Evolutionary conservation across 129 eudicot genomes (phyloP).

Genomic region (Centella asiatica): DNA sequence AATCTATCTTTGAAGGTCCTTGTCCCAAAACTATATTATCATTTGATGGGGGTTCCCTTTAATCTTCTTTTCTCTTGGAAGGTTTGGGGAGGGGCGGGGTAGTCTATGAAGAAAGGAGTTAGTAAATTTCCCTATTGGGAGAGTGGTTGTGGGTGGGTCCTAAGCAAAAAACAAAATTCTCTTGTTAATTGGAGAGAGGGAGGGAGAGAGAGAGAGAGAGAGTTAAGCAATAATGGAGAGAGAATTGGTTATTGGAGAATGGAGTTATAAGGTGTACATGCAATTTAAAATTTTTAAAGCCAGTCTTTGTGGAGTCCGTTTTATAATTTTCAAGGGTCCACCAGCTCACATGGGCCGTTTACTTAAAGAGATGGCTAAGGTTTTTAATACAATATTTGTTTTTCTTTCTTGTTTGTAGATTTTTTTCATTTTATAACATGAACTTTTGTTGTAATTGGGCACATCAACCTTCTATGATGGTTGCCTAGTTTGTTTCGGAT

Average conservation of each 20-base stretch:
- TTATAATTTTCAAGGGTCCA: constrained; percentile 52
- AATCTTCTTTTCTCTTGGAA: constrained; percentile 7
- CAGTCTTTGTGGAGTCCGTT: constrained; percentile 55
- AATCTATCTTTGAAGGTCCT: not conserved
- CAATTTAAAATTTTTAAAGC: constrained; percentile 54
- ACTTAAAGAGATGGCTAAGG: constrained; percentile 27
- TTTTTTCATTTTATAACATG: too few species aligned
- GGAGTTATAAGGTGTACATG: constrained; percentile 44
- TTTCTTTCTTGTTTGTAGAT: constrained; percentile 1
- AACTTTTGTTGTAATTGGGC: constrained; percentile 10
- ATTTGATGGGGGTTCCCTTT: not conserved
- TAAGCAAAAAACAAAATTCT: constrained; percentile 34
- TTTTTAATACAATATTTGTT: constrained; percentile 27
- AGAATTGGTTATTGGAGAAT: constrained; percentile 27
- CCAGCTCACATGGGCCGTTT: constrained; percentile 89
- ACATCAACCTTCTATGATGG: constrained; percentile 39
- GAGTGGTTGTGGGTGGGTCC: constrained; percentile 20
- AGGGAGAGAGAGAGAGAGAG: not conserved
- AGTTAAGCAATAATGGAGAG: constrained; percentile 46
- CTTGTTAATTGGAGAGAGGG: constrained; percentile 21
- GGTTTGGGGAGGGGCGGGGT: constrained; percentile 23
- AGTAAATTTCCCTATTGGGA: constrained; percentile 2
- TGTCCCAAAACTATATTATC: not conserved
- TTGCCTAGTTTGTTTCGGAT: constrained; percentile 31
- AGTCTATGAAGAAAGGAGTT: constrained; percentile 18